Evolutionary conservation across 164 flowering plant genomes (phyloP).

Genomic region (Macadamia tetraphylla): DNA sequence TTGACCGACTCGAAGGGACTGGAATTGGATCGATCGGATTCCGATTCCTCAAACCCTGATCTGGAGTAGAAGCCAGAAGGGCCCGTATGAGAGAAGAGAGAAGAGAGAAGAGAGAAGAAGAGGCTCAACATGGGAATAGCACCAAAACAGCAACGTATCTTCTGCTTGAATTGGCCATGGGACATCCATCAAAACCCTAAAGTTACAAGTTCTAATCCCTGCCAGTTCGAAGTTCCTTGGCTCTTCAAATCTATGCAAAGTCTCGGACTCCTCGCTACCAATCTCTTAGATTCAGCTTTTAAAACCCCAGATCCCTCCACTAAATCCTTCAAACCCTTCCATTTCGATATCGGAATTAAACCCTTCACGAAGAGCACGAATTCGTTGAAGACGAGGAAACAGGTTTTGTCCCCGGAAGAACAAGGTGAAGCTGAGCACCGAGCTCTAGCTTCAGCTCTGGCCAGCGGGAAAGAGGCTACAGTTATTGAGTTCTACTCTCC

Average conservation of each 20-base stretch:
- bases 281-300: slow-evolving; percentile 35
- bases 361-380: background rate
- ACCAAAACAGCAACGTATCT: slow-evolving; percentile 32
- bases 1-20: too few species aligned
- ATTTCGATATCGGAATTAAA: slow-evolving; percentile 3
- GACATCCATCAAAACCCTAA: slow-evolving; percentile 30
- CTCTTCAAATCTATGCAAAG: slow-evolving; percentile 65
- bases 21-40: too few species aligned
- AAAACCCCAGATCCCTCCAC: slow-evolving; percentile 17
- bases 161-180: slow-evolving; percentile 83
- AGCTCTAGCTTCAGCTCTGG: slow-evolving; percentile 77
- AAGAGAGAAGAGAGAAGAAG: too few species aligned
- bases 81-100: too few species aligned
- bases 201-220: slow-evolving; percentile 21
- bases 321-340: slow-evolving; percentile 13
- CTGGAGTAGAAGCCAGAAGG: too few species aligned
- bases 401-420: slow-evolving; percentile 44
- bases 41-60: too few species aligned
- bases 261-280: slow-evolving; percentile 37
- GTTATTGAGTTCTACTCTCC: slow-evolving; percentile 92
- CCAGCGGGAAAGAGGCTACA: slow-evolving; percentile 78
- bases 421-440: slow-evolving; percentile 90
- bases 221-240: slow-evolving; percentile 66
- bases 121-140: slow-evolving; percentile 3
- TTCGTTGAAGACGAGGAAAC: slow-evolving; percentile 11